Percentiles rank a stretch among this genome's conserved stretches.
These are phyloP conservation scores for Chimonanthus salicifolius DNA, from an alignment of 164 flowering plant genomes.

Conservation along the genomic window DNA sequence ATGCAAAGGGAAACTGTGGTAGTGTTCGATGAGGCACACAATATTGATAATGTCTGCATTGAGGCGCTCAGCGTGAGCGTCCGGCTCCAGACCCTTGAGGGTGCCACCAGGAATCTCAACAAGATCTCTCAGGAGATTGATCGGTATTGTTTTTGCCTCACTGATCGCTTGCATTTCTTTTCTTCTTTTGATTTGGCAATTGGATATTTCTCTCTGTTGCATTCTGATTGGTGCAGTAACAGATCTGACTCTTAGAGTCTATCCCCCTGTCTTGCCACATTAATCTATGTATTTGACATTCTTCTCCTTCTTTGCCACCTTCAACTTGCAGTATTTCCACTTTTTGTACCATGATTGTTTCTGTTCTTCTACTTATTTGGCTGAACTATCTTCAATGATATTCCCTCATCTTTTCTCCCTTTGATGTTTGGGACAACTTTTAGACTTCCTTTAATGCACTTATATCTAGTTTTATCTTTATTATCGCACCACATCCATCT, in stretches of 20 bases:
- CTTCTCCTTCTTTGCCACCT: too few species aligned
- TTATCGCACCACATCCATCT: too few species aligned
- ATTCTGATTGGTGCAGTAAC: neutral
- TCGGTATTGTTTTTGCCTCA: slow-evolving; percentile 35
- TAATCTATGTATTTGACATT: too few species aligned
- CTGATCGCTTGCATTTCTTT: neutral
- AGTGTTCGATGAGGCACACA: slow-evolving; percentile 98
- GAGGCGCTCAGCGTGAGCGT: slow-evolving; percentile 98
- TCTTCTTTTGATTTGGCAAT: neutral
- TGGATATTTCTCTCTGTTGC: neutral
- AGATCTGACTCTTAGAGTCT: neutral
- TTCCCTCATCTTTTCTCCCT: too few species aligned
- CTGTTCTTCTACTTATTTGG: too few species aligned
- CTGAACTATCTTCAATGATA: too few species aligned
- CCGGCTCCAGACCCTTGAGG: slow-evolving; percentile 88
- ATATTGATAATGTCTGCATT: slow-evolving; percentile 97
- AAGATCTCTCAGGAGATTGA: slow-evolving; percentile 79
- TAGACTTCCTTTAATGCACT: too few species aligned
- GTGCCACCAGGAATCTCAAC: slow-evolving; percentile 78
- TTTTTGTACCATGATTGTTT: too few species aligned
- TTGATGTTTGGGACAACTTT: too few species aligned
- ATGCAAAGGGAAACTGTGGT: slow-evolving; percentile 95
- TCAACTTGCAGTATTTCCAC: too few species aligned
- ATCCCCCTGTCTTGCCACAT: too few species aligned
- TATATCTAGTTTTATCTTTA: too few species aligned